Percentiles rank a stretch among this genome's conserved stretches.
phyloP scores from a whole-genome alignment of 768 basidiomycete genomes.

The Leccinum boreale region DNA sequence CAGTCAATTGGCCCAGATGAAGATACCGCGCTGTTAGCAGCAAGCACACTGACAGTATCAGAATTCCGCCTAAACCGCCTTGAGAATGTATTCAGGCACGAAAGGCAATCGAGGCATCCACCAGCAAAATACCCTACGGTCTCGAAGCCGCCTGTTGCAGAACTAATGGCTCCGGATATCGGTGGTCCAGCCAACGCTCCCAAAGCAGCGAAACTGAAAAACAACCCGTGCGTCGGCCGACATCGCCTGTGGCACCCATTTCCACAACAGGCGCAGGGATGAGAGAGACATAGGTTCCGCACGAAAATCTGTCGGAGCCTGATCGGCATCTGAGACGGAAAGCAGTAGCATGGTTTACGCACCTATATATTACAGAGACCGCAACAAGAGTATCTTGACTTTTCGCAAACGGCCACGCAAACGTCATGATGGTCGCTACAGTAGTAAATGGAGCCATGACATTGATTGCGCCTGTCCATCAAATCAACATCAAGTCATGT shows the following conservation, averaged over 20 bases:
- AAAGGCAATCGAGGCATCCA: slow-evolving; percentile 3
- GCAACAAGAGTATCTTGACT: slow-evolving; percentile 42
- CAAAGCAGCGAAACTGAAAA: slow-evolving; percentile 54
- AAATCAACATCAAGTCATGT: background rate
- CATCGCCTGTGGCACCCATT: slow-evolving; percentile 35
- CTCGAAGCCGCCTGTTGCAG: slow-evolving; percentile 45
- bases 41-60: slow-evolving; percentile 41
- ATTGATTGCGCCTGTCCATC: slow-evolving; percentile 54
- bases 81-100: background rate
- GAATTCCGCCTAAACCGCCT: slow-evolving; percentile 29
- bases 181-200: slow-evolving; percentile 69
- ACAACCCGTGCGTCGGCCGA: slow-evolving; percentile 64
- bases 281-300: slow-evolving; percentile 59
- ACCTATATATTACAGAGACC: slow-evolving; percentile 66
- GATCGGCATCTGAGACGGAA: background rate
- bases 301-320: slow-evolving; percentile 43
- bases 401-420: slow-evolving; percentile 65
- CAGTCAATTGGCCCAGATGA: slow-evolving; percentile 36
- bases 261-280: too few species aligned
- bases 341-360: slow-evolving; percentile 8
- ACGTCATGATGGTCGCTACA: slow-evolving; percentile 57
- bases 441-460: slow-evolving; percentile 63
- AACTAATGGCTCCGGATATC: slow-evolving; percentile 66
- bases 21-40: slow-evolving; percentile 41
- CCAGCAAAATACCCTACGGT: slow-evolving; percentile 41